Evolutionary conservation across 306 rosid species (phyloP), one percentile per base, ranked within the genome.

Genomic region (Cicer judaicum): DNA sequence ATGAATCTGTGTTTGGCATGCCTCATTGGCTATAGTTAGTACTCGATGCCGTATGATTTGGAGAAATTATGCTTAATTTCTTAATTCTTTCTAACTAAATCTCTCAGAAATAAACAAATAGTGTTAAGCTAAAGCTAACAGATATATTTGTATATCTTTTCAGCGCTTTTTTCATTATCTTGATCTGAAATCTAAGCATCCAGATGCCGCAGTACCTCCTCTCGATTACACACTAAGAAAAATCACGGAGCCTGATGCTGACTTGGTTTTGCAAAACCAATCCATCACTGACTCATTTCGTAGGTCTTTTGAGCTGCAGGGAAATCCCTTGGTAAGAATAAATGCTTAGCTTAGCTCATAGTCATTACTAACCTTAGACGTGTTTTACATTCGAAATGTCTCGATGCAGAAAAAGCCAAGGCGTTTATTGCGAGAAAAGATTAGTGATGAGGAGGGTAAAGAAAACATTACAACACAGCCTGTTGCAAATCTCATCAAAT

Each of bases 101-200:
- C 39, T 63, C 14, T 2, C 11, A 43, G 8, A 34, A 76, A 62
- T 6, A 10, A 60, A 70, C 36, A 15, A 7, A 47, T 29, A 24
- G 55, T 50, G 18, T 79, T 36, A 10, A 13, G 69, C 74, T 73
- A 55, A 80, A 70, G 47, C 48, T 78, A 52, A 76, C 71, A 12
- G 1, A 42, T 64, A 29, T 29, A 63, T 46, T 60, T 56, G 24
- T 68, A 16, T 63, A n/a, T 82, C 18, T 69, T 78, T 79, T 70
- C 90, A 93, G 98, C 96, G 96, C 40, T 93, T 93, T 48, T 91
- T 84, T 69, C 87, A 77, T 40, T 56, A 42, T 82, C 86, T 91
- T 11, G 96, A 93, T 80, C 74, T 91, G 83, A 91, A 89, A 68
- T 91, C 96, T n/a, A 88, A 90, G 88, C 82, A 86, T 57, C 88